Base-by-base conservation (phyloP, 106 monocot genomes). In the Apostasia ramifera region DNA sequence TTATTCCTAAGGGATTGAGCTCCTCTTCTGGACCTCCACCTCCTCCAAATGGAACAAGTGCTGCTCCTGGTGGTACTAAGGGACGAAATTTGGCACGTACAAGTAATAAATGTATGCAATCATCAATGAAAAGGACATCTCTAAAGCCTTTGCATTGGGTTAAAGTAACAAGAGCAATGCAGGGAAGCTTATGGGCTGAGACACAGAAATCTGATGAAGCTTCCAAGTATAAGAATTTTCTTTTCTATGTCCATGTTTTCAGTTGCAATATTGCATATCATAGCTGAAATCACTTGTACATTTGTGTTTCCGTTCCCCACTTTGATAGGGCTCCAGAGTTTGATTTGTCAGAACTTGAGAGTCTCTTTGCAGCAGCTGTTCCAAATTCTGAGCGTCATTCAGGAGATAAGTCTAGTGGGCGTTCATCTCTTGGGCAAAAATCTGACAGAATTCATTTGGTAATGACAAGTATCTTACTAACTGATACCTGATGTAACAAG, bases 141-240 rank as follows among this genome's bases (percentile, higher is more conserved):
- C 70, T 95, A 57, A 95, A 92, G 61, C 91, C 95, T 12, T 51
- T 95, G 72, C 95, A 95, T 66, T 95, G 95, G 95, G 80, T 95
- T 42, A 95, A 95, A 78, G 95, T 95, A 47, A 95, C 95, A 61
- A 88, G 91, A 79, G 95, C 89, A 52, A 84, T 92, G 95, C 88
- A 95, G 60, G 95, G 95, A 75, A 95, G 95, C 76, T 76, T 95
- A 50, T 95, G 95, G 95, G 95, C 91, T 15, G 95, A 95, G 71
- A 38, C 87, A 47, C 90, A 90, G 52, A 94, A 83, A 81, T 55
- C 74, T 69, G 90, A 94, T 59, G 94, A 94, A 76, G 55, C 71
- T 57, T 77, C 83, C 8, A 80, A 80, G 85, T 91, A 81, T 69
- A 10, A 60, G 63, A 13, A 39, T 49, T 40, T 43, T 51, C 61